Evolutionary conservation across 306 rosid genomes (phyloP).

Genomic region (Phaseolus lunatus): DNA sequence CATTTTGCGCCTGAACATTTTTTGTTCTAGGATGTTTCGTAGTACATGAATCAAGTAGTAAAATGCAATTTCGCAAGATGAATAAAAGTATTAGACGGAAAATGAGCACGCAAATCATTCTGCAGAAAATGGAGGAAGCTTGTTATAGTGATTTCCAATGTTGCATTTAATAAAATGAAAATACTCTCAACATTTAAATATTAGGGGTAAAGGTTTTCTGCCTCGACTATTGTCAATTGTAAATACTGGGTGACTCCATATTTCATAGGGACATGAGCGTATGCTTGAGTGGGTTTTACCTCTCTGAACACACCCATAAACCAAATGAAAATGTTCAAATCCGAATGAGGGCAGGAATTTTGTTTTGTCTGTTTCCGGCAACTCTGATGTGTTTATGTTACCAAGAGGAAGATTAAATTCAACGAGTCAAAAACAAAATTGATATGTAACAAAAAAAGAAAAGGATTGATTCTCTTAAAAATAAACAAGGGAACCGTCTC

Average conservation of each 20-base stretch:
- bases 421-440: background rate
- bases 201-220: background rate
- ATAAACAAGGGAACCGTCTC: background rate
- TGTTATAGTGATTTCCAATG: background rate
- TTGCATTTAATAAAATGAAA: background rate
- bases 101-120: background rate
- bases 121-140: background rate
- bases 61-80: constrained; percentile 48
- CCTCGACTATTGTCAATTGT: constrained; percentile 1
- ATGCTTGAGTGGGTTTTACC: constrained; percentile 5
- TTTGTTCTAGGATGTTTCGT: constrained; percentile 35
- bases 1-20: constrained; percentile 39
- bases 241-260: background rate
- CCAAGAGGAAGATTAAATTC: background rate
- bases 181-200: background rate
- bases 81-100: constrained; percentile 42
- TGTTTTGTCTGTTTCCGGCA: background rate
- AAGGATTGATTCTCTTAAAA: background rate
- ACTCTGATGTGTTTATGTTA: background rate
- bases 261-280: background rate
- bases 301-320: background rate
- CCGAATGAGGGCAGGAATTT: background rate
- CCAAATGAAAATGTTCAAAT: constrained; percentile 1
- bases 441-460: background rate
- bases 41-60: constrained; percentile 50